Conservation (phyloP, 352 stramenopile genomes). For the Pythium guiyangense region DNA sequence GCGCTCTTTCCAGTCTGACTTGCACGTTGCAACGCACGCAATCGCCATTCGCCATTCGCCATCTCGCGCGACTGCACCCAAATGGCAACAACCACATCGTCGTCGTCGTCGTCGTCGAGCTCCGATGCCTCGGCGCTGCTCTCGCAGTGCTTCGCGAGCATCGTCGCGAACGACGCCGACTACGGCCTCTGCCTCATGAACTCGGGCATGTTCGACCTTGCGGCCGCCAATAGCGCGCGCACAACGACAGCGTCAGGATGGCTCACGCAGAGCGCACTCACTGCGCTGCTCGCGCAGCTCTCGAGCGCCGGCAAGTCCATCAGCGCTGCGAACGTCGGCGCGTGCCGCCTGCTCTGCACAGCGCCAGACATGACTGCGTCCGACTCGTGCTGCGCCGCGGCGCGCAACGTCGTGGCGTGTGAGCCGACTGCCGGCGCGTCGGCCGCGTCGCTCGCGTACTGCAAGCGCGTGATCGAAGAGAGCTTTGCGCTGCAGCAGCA, state of each 20-base stretch:
- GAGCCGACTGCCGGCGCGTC: conserved; percentile 17
- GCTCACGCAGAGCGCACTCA: conserved; percentile 3
- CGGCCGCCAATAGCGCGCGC: not conserved
- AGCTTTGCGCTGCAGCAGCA: conserved; percentile 31
- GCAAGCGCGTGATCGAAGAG: conserved; percentile 32
- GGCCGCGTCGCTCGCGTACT: conserved; percentile 22
- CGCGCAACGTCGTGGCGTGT: conserved; percentile 20
- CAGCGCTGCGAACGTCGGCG: conserved; percentile 11
- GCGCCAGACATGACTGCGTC: conserved; percentile 23
- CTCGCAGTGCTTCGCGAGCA: conserved; percentile 28
- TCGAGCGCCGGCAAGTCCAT: conserved; percentile 5
- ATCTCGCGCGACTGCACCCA: too few relatives aligned
- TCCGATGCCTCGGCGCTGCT: conserved; percentile 21
- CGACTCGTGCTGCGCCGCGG: conserved; percentile 30
- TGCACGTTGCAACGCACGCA: too few relatives aligned
- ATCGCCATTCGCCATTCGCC: too few relatives aligned
- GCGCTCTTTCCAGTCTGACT: too few relatives aligned
- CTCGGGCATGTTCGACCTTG: conserved; percentile 47
- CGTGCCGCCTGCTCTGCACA: conserved; percentile 29
- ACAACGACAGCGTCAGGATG: conserved; percentile 4
- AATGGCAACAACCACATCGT: too few relatives aligned
- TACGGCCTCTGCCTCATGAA: conserved; percentile 69
- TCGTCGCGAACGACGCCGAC: conserved; percentile 29
- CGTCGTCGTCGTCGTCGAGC: conserved; percentile 12
- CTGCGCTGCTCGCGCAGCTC: conserved; percentile 6